These are phyloP conservation scores for Thalassiosira delicatula DNA, from an alignment of 352 stramenopile species.

Conservation along the genomic window DNA sequence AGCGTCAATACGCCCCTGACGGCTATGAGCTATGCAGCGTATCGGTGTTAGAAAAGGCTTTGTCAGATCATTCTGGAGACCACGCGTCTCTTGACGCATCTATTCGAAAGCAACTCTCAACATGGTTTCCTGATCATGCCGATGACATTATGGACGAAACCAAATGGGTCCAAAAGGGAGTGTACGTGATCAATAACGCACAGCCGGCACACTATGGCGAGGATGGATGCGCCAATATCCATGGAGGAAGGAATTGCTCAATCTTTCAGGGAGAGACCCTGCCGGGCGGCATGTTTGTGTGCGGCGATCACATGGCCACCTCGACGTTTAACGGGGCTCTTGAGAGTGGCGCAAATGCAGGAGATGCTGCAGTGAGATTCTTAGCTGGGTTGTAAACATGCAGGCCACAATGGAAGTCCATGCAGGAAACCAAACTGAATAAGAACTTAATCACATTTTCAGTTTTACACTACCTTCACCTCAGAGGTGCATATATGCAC, in stretches of 20 bases:
- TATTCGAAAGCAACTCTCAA: slow-evolving; percentile 68
- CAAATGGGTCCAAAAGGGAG: slow-evolving; percentile 75
- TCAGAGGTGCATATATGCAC: too few relatives aligned
- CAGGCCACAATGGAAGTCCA: too few relatives aligned
- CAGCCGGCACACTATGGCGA: slow-evolving; percentile 77
- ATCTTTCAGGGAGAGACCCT: slow-evolving; percentile 65
- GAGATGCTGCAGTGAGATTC: too few relatives aligned
- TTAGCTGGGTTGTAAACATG: too few relatives aligned
- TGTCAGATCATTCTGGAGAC: slow-evolving; percentile 65
- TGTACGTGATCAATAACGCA: slow-evolving; percentile 77
- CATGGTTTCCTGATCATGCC: slow-evolving; percentile 72
- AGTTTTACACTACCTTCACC: too few relatives aligned
- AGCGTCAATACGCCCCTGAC: slow-evolving; percentile 69
- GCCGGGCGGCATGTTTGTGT: slow-evolving; percentile 75
- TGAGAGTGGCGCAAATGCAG: too few relatives aligned
- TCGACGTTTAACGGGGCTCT: too few relatives aligned
- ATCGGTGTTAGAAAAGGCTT: slow-evolving; percentile 70
- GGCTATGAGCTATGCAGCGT: slow-evolving; percentile 79
- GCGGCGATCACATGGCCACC: too few relatives aligned
- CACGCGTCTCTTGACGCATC: slow-evolving; percentile 67
- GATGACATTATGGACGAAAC: slow-evolving; percentile 65
- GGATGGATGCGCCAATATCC: slow-evolving; percentile 69
- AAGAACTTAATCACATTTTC: too few relatives aligned
- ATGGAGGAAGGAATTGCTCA: slow-evolving; percentile 69
- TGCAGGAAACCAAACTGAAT: too few relatives aligned